These are phyloP conservation scores for Hypoxylon intermedium DNA, from an alignment of 495 filamentous ascomycete genomes.

Conservation along the genomic window DNA sequence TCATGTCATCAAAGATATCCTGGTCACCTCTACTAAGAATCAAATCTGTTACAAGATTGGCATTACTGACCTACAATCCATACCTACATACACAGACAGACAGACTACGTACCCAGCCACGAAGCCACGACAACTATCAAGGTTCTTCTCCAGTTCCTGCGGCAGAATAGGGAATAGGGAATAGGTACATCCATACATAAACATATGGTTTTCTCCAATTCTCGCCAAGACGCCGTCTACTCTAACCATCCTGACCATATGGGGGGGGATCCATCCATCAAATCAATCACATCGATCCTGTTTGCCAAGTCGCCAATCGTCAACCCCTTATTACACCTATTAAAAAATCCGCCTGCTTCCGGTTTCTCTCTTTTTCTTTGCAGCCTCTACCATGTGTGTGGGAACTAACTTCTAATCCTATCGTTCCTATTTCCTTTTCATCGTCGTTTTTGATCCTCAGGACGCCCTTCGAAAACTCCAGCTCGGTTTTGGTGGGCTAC, in stretches of 20 bases:
- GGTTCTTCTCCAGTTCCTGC: too few species aligned
- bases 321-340: constrained; percentile 27
- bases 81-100: too few species aligned
- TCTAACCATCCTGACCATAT: constrained; percentile 19
- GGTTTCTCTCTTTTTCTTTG: constrained; percentile 15
- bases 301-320: constrained; percentile 35
- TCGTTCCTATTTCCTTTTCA: constrained; percentile 20
- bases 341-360: constrained; percentile 30
- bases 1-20: too few species aligned
- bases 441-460: constrained; percentile 4
- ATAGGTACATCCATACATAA: too few species aligned
- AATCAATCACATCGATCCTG: constrained; percentile 25
- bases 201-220: constrained; percentile 15
- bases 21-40: too few species aligned
- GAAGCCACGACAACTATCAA: too few species aligned
- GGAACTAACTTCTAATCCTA: constrained; percentile 38
- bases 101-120: too few species aligned
- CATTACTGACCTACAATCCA: too few species aligned
- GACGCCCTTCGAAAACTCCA: not conserved
- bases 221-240: constrained; percentile 36
- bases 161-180: too few species aligned
- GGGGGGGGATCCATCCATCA: constrained; percentile 29
- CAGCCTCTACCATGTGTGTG: constrained; percentile 24
- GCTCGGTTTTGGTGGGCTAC: not conserved
- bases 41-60: too few species aligned